Evolutionary conservation across 2,329 filamentous ascomycete species (phyloP).

Genomic region (Bipolaris victoriae): DNA sequence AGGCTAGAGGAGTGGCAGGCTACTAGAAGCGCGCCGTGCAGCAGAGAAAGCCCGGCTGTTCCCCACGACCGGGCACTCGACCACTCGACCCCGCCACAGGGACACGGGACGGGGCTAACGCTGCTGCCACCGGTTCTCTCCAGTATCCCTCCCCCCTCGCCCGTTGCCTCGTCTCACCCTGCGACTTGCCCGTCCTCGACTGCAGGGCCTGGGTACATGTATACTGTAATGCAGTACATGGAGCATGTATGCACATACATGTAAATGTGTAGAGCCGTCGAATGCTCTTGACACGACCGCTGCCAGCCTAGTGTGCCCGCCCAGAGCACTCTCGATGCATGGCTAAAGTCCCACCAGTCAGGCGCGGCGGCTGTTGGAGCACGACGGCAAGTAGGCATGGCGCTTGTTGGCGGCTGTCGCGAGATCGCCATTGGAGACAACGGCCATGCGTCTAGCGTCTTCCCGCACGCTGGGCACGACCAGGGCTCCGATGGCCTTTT

Average conservation of each 20-base stretch:
- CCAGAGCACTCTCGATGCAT: background rate
- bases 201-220: no score
- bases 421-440: conserved; percentile 3
- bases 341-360: conserved; percentile 17
- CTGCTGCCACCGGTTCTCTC: conserved; percentile 11
- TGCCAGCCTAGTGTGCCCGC: no score
- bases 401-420: conserved; percentile 15
- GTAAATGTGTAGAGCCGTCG: no score
- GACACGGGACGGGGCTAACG: conserved; percentile 14
- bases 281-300: no score
- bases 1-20: conserved; percentile 7
- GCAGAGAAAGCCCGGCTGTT: conserved; percentile 5
- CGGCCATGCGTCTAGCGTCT: conserved; percentile 17
- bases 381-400: conserved; percentile 12
- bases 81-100: conserved; percentile 18
- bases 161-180: background rate
- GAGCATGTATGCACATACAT: no score
- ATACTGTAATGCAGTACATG: no score
- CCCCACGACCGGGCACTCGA: conserved; percentile 14
- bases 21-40: conserved; percentile 3
- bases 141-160: background rate
- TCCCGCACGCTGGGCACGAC: conserved; percentile 14
- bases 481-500: background rate
- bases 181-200: background rate
- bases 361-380: conserved; percentile 11